Conservation (phyloP, 2,329 filamentous ascomycete genomes). For the Xylariaceae sp. region DNA sequence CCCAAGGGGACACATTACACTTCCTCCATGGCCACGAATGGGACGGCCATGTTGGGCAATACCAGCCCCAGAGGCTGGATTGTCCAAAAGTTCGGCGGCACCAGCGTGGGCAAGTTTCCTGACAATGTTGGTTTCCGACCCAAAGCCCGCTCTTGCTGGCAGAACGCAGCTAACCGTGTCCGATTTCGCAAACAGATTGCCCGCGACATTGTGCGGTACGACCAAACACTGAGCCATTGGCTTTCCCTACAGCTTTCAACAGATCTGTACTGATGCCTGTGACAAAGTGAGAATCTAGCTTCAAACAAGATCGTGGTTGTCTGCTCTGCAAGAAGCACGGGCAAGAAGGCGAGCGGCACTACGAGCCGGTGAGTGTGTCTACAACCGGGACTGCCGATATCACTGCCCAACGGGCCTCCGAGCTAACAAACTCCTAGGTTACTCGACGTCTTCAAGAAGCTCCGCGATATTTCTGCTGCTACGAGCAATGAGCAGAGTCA, state of each 20-base stretch:
- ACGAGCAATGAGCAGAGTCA: slow-evolving; percentile 53
- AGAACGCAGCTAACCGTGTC: slow-evolving; percentile 7
- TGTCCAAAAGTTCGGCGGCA: slow-evolving; percentile 94
- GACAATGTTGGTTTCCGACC: slow-evolving; percentile 53
- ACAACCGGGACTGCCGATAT: not conserved
- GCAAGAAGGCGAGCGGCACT: slow-evolving; percentile 91
- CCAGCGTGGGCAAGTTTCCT: slow-evolving; percentile 92
- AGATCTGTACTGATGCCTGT: slow-evolving; percentile 13
- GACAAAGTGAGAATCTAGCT: slow-evolving; percentile 55
- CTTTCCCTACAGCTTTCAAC: slow-evolving; percentile 1
- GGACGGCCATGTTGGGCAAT: slow-evolving; percentile 24
- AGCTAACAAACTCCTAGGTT: slow-evolving; percentile 39
- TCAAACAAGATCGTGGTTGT: slow-evolving; percentile 83
- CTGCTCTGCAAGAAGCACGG: slow-evolving; percentile 91
- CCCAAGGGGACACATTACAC: not conserved
- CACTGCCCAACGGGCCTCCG: slow-evolving; percentile 1
- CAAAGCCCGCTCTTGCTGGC: not conserved
- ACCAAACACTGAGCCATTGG: slow-evolving; percentile 15
- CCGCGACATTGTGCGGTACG: slow-evolving; percentile 65
- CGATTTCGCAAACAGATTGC: slow-evolving; percentile 47
- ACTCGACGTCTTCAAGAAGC: slow-evolving; percentile 57
- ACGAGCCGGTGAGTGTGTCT: slow-evolving; percentile 80
- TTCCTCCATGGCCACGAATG: slow-evolving; percentile 18
- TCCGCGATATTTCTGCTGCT: slow-evolving; percentile 52
- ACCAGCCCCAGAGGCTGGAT: slow-evolving; percentile 62